Evolutionary conservation across 1,284 basidiomycete genomes (phyloP), one percentile per base, ranked within the genome.

Genomic region (Fomes fomentarius): DNA sequence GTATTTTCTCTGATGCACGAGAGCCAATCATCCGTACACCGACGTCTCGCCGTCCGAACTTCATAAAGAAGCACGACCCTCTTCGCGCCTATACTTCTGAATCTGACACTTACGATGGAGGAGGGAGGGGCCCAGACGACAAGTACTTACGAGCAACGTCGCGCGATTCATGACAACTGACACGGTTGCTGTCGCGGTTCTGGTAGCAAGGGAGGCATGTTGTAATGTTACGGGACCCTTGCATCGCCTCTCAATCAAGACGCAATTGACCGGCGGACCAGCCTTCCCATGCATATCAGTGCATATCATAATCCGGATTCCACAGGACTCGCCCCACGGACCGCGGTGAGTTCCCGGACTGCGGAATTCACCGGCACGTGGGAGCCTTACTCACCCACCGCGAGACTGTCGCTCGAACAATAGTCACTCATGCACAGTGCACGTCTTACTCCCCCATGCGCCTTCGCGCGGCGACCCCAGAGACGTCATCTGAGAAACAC

Each of bases 221-320:
- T 12, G 28, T 30, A 30, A 30, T 33, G 31, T 30, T 22, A 11
- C 40, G 31, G 24, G 24, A 43, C 48, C 39, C 39, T 50, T 28
- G 49, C 49, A 51, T 24, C 35, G 49, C 49, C 34, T 35, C 17
- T 43, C 25, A 38, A 44, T 51, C 34, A 51, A 44, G 25, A 14
- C 43, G 41, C 41, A 21, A 45, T 45, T 45, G 19, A 45, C 43
- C 43, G 43, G 43, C 43, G 43, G 43, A 45, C 43, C 19, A 8
- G 21, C 30, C 17, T 45, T 34, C 43, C 41, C 41, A 19, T 30
- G 25, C 26, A 17, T 28, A 25, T n/a, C 19, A 10, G 6, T 10
- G 35, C 35, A n/a, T 2, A 10, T n/a, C 28, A 30, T 30, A 12
- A 12, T 6, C 28, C 12, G 12, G 6, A 30, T 30, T 6, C 7